A percentile compares a stretch with the other conserved stretches of the same genome.
These are phyloP conservation scores for Phytophthora nicotianae DNA, from an alignment of 352 stramenopile species.

Conservation along the genomic window DNA sequence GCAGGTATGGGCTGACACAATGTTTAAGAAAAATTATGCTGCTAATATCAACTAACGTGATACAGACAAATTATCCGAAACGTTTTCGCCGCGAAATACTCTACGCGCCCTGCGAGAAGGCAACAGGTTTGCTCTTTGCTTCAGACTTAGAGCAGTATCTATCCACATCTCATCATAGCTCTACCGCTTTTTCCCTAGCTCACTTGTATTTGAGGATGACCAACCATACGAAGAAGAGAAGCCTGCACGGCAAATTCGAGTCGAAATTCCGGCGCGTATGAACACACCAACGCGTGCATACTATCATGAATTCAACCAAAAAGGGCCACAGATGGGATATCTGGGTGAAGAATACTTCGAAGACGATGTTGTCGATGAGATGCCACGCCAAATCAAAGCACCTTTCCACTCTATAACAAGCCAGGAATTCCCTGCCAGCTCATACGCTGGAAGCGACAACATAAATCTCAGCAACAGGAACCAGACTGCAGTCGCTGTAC, in stretches of 20 bases:
- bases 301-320: slow-evolving; percentile 5
- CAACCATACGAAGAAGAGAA: slow-evolving; percentile 28
- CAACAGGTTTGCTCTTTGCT: slow-evolving; percentile 41
- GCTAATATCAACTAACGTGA: background rate
- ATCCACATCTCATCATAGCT: slow-evolving; percentile 5
- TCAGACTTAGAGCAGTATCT: background rate
- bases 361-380: slow-evolving; percentile 14
- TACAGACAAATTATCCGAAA: slow-evolving; percentile 61
- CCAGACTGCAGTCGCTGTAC: background rate
- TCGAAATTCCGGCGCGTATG: slow-evolving; percentile 31
- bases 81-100: slow-evolving; percentile 60
- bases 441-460: slow-evolving; percentile 9
- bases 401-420: background rate
- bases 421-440: background rate
- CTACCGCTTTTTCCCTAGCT: slow-evolving; percentile 12
- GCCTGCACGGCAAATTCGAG: slow-evolving; percentile 23
- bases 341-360: slow-evolving; percentile 10
- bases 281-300: slow-evolving; percentile 6
- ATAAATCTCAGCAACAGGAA: background rate
- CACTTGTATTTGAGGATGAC: slow-evolving; percentile 27
- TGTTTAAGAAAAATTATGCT: background rate
- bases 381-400: background rate
- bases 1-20: slow-evolving; percentile 31
- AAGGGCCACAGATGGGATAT: slow-evolving; percentile 10
- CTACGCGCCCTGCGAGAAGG: slow-evolving; percentile 48